Conservation (phyloP, 257 asterid species). For the Ilex aquifolium region DNA sequence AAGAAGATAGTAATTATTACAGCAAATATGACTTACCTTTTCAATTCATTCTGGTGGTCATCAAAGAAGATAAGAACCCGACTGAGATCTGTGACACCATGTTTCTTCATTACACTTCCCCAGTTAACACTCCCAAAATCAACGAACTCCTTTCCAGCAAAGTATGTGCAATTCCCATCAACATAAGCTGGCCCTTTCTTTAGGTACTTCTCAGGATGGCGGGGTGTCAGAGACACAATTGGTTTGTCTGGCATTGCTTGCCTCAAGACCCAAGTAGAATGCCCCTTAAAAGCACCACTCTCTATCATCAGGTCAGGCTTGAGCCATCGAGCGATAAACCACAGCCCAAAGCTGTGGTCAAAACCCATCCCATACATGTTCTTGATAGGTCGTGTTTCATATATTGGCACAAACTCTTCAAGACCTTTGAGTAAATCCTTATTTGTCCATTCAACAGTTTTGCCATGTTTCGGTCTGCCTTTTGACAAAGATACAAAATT, state of each 20-base stretch:
- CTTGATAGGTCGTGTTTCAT: conserved; percentile 82
- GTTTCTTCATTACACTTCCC: conserved; percentile 66
- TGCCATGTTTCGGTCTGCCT: conserved; percentile 99
- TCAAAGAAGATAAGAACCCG: conserved; percentile 88
- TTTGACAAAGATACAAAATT: conserved; percentile 74
- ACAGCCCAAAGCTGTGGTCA: conserved; percentile 97
- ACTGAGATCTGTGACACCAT: conserved; percentile 60
- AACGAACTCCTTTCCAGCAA: conserved; percentile 87
- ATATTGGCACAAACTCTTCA: conserved; percentile 90
- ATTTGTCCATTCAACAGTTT: conserved; percentile 82
- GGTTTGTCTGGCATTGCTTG: conserved; percentile 89
- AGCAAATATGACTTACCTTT: conserved; percentile 43
- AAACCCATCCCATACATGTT: conserved; percentile 97
- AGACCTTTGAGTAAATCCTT: conserved; percentile 78
- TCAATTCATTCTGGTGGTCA: conserved; percentile 95
- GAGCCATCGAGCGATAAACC: conserved; percentile 87
- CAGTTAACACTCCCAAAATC: conserved; percentile 98
- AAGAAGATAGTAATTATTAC: too few species aligned
- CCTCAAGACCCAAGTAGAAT: conserved; percentile 96
- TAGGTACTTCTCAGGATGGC: conserved; percentile 94
- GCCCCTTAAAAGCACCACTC: conserved; percentile 99
- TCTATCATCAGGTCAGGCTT: conserved; percentile 89
- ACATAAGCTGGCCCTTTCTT: conserved; percentile 98
- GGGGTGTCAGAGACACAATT: conserved; percentile 82
- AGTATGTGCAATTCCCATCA: conserved; percentile 92